Conservation (phyloP, 2,329 filamentous ascomycete species). For the Epichloe amarillans region DNA sequence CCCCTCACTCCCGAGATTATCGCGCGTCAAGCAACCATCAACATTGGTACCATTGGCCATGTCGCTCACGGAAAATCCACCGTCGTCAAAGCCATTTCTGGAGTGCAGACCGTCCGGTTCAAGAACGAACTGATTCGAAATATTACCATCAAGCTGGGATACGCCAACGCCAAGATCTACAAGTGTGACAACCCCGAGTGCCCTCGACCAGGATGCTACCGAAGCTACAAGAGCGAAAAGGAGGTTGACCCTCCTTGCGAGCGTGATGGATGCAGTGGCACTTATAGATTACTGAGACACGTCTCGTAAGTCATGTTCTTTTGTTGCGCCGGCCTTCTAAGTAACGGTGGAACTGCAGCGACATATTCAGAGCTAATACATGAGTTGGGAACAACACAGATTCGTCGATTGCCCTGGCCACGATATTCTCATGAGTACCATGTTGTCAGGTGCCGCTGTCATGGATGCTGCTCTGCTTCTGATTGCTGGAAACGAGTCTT, state of each 20-base stretch:
- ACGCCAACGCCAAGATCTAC: constrained; percentile 99
- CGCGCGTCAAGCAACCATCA: constrained; percentile 93
- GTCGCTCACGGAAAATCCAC: constrained; percentile 99
- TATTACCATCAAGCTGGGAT: constrained; percentile 99
- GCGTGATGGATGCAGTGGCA: constrained; percentile 78
- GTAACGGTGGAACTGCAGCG: neutral
- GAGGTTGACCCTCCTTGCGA: constrained; percentile 95
- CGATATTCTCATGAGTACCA: constrained; percentile 99
- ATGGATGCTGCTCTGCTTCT: constrained; percentile 97
- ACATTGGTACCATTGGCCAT: constrained; percentile 96
- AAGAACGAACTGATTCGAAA: constrained; percentile 99
- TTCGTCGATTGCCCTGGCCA: constrained; percentile 98
- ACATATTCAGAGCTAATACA: constrained; percentile 7
- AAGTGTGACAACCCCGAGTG: constrained; percentile 89
- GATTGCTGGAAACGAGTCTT: constrained; percentile 96
- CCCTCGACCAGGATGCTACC: constrained; percentile 87
- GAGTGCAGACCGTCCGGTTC: constrained; percentile 96
- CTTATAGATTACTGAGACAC: constrained; percentile 77
- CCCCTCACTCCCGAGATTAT: constrained; percentile 95
- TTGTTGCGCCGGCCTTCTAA: neutral
- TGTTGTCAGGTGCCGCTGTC: constrained; percentile 98
- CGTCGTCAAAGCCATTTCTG: constrained; percentile 97
- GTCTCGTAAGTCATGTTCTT: constrained; percentile 57
- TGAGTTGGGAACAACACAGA: constrained; percentile 26
- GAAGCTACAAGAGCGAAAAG: constrained; percentile 97